Evolutionary conservation across 805 yeast genomes (phyloP).

Genomic region (Maudiozyma saulgeensis): DNA sequence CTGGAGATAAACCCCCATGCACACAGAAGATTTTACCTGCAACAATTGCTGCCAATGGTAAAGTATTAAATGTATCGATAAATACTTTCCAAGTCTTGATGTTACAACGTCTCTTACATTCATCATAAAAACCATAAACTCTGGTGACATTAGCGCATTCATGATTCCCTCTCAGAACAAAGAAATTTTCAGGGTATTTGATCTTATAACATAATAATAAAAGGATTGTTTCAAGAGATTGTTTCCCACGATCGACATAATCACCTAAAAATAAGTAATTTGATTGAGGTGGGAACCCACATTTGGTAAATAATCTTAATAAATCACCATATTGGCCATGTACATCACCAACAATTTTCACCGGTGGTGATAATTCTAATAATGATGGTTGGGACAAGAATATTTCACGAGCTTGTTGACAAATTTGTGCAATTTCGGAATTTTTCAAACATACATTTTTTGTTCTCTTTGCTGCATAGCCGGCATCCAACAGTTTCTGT

Average conservation of each 20-base stretch:
- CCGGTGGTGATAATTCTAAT: slow-evolving; percentile 74
- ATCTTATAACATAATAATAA: slow-evolving; percentile 85
- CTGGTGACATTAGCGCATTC: slow-evolving; percentile 96
- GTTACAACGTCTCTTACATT: slow-evolving; percentile 88
- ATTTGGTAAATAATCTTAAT: slow-evolving; percentile 81
- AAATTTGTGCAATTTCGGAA: slow-evolving; percentile 78
- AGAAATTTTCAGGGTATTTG: slow-evolving; percentile 93
- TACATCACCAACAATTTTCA: slow-evolving; percentile 82
- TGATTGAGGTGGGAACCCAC: slow-evolving; percentile 94
- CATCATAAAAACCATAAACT: slow-evolving; percentile 96
- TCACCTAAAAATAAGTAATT: slow-evolving; percentile 91
- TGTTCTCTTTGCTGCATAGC: slow-evolving; percentile 89
- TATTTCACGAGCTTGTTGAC: slow-evolving; percentile 81
- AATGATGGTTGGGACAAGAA: slow-evolving; percentile 85
- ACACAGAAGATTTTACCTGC: slow-evolving; percentile 90
- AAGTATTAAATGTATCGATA: slow-evolving; percentile 88
- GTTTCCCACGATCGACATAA: slow-evolving; percentile 96
- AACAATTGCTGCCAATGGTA: slow-evolving; percentile 92
- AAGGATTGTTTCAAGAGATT: slow-evolving; percentile 84
- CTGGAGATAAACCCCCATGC: slow-evolving; percentile 79
- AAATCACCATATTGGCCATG: slow-evolving; percentile 95
- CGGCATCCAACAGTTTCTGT: slow-evolving; percentile 87
- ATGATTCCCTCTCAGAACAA: slow-evolving; percentile 87
- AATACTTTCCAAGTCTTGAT: slow-evolving; percentile 90
- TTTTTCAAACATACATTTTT: slow-evolving; percentile 81